Conservation (phyloP, 2,329 filamentous ascomycete genomes). For the Alternaria brassicicola region DNA sequence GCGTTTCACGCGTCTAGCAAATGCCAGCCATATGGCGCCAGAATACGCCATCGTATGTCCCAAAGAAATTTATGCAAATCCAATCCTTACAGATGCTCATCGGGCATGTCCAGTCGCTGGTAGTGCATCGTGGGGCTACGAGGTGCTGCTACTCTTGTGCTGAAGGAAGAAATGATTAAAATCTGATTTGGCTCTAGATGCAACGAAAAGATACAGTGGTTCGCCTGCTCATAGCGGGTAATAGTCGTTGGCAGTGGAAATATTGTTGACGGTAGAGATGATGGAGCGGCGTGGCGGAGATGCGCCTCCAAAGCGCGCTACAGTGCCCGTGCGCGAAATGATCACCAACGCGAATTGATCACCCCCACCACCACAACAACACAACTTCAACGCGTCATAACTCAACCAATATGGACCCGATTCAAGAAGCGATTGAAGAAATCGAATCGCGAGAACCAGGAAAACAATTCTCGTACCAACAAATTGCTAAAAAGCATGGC, state of each 20-base stretch:
- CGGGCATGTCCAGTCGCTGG: background rate
- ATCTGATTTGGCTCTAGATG: background rate
- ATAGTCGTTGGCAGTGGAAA: background rate
- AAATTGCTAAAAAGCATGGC: too few species aligned
- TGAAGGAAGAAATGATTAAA: background rate
- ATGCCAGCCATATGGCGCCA: too few species aligned
- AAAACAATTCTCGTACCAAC: too few species aligned
- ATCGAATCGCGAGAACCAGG: too few species aligned
- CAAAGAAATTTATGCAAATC: background rate
- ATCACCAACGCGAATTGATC: too few species aligned
- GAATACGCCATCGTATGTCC: background rate
- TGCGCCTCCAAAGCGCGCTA: constrained; percentile 13
- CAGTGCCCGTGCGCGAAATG: too few species aligned
- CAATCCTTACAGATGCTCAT: too few species aligned
- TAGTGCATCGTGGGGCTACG: background rate
- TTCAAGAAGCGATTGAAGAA: too few species aligned
- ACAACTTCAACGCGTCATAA: too few species aligned
- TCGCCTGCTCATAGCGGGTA: background rate
- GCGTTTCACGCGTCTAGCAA: too few species aligned
- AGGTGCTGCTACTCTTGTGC: background rate
- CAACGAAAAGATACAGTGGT: background rate
- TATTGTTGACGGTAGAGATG: background rate
- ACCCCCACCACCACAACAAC: too few species aligned
- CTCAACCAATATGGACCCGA: too few species aligned
- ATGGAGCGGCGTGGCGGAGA: constrained; percentile 1